phyloP scores from a whole-genome alignment of 2,329 filamentous ascomycete species.

The Leptosphaerulina australis region DNA sequence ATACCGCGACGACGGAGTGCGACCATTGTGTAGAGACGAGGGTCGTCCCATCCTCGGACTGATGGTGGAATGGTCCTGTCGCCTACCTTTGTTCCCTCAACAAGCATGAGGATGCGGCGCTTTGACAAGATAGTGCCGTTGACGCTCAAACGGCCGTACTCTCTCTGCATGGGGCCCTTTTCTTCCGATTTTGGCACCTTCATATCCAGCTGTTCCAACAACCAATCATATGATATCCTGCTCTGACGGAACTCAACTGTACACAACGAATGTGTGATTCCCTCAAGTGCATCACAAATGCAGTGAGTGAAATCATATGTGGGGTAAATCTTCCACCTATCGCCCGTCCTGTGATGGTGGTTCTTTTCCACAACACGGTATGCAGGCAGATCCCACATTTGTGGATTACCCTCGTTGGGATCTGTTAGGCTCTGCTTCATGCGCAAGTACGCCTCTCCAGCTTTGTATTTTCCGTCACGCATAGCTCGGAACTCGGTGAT shows the following conservation, averaged over 20 bases:
- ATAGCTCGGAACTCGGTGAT: slow-evolving; percentile 85
- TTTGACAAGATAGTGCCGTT: slow-evolving; percentile 87
- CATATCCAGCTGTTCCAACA: slow-evolving; percentile 79
- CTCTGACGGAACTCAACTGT: slow-evolving; percentile 90
- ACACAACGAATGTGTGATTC: slow-evolving; percentile 89
- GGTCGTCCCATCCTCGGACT: slow-evolving; percentile 90
- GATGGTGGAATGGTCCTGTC: slow-evolving; percentile 54
- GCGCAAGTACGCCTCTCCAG: slow-evolving; percentile 80
- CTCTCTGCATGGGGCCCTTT: slow-evolving; percentile 80
- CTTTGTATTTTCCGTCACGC: slow-evolving; percentile 88
- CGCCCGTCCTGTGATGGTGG: slow-evolving; percentile 78
- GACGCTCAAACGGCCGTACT: slow-evolving; percentile 77
- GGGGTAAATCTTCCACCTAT: slow-evolving; percentile 90
- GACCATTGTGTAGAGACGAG: slow-evolving; percentile 85
- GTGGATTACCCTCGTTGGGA: slow-evolving; percentile 77
- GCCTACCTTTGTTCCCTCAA: slow-evolving; percentile 63
- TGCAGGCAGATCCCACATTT: slow-evolving; percentile 95
- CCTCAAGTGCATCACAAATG: slow-evolving; percentile 89
- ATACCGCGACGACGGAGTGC: slow-evolving; percentile 83
- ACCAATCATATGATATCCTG: slow-evolving; percentile 86
- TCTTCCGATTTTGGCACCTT: slow-evolving; percentile 68
- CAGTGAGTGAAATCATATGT: slow-evolving; percentile 94
- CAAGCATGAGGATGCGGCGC: slow-evolving; percentile 79
- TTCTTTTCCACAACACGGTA: slow-evolving; percentile 80
- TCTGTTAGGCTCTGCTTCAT: slow-evolving; percentile 82